phyloP scores from a whole-genome alignment of 441 rosid species.

The Populus tomentosa region DNA sequence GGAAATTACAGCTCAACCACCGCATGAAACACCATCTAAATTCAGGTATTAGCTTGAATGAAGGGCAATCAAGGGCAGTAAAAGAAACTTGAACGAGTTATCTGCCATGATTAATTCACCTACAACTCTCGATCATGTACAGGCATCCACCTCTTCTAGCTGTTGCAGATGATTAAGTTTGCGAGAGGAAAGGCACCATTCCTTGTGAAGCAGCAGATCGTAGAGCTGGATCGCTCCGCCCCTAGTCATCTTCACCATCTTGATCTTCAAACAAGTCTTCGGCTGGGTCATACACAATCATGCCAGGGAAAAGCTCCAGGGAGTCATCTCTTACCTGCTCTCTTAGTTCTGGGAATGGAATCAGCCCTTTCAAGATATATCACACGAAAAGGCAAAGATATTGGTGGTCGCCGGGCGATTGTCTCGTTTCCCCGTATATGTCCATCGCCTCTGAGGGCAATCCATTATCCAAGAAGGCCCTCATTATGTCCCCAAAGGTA shows the following conservation, averaged over 20 bases:
- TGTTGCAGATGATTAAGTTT: not conserved
- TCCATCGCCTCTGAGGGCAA: slow-evolving; percentile 66
- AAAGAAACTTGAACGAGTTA: too few species aligned
- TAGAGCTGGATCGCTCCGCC: not conserved
- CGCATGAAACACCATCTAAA: too few species aligned
- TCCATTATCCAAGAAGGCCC: slow-evolving; percentile 64
- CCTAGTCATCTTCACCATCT: slow-evolving; percentile 48
- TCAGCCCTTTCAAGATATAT: slow-evolving; percentile 65
- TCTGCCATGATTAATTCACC: not conserved
- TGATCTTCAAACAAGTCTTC: slow-evolving; percentile 70
- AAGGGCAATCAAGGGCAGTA: too few species aligned
- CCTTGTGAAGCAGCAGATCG: not conserved
- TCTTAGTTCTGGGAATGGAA: slow-evolving; percentile 73
- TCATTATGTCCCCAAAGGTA: slow-evolving; percentile 75
- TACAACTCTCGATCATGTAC: not conserved
- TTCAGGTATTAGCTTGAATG: too few species aligned
- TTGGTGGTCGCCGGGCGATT: slow-evolving; percentile 65
- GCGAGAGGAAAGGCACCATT: not conserved
- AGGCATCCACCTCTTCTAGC: not conserved
- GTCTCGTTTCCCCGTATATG: slow-evolving; percentile 81
- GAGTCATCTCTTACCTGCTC: slow-evolving; percentile 82
- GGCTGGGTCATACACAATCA: slow-evolving; percentile 81
- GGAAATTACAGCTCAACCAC: too few species aligned
- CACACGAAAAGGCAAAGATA: slow-evolving; percentile 83
- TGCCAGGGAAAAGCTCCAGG: slow-evolving; percentile 83